Evolutionary conservation across 306 rosid species (phyloP).

Genomic region (Argentina anserina): DNA sequence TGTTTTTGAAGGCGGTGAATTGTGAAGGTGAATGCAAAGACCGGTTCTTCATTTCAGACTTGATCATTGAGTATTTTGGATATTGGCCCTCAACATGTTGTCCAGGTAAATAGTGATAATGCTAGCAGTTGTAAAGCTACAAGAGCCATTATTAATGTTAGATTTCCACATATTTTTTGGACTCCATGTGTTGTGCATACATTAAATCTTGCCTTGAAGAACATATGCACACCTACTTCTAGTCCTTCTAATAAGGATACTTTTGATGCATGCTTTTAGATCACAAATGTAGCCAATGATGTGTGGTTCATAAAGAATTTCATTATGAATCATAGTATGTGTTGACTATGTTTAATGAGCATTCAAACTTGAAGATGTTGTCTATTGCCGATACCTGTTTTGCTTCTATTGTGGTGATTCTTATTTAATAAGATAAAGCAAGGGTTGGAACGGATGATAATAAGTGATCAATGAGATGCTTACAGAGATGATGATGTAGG

Average conservation of each 20-base stretch:
- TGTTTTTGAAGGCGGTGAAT: neutral
- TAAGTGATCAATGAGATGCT: neutral
- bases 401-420: neutral
- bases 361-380: neutral
- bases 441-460: neutral
- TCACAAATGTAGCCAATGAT: too few relatives aligned
- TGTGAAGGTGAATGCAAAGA: neutral
- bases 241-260: too few relatives aligned
- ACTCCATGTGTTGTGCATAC: too few relatives aligned
- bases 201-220: too few relatives aligned
- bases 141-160: too few relatives aligned
- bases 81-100: neutral
- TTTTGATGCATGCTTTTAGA: too few relatives aligned
- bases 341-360: too few relatives aligned
- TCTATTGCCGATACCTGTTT: neutral
- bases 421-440: neutral
- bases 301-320: too few relatives aligned
- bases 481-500: neutral
- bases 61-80: neutral
- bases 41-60: neutral
- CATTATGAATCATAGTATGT: too few relatives aligned
- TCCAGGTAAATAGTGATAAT: too few relatives aligned
- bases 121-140: neutral
- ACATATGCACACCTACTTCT: too few relatives aligned
- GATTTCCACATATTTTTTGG: too few relatives aligned